Evolutionary conservation across 805 yeast species (phyloP).

Genomic region (Wickerhamiella kurtzmanii): DNA sequence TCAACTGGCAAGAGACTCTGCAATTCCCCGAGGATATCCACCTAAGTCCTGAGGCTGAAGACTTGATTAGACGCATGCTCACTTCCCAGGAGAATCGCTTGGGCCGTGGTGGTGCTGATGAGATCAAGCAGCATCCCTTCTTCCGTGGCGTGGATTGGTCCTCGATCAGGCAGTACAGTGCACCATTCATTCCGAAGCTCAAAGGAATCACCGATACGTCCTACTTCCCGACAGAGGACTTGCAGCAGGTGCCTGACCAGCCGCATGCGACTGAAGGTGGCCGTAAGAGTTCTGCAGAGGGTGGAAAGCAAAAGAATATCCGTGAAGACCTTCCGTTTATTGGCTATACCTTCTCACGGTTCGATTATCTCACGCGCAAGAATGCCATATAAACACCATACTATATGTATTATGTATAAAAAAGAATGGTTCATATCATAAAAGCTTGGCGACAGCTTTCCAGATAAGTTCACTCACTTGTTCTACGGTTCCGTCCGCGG

Average conservation of each 20-base stretch:
- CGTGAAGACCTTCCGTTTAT: conserved; percentile 92
- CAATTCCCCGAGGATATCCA: conserved; percentile 87
- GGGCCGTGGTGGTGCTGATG: conserved; percentile 89
- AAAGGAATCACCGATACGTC: conserved; percentile 90
- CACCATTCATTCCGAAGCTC: conserved; percentile 87
- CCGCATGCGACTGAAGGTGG: conserved; percentile 39
- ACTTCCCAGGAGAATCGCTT: conserved; percentile 68
- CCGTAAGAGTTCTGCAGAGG: conserved; percentile 6
- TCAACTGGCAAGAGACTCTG: conserved; percentile 80
- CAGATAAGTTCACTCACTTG: conserved; percentile 31
- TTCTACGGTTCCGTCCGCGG: conserved; percentile 49
- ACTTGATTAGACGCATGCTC: conserved; percentile 60
- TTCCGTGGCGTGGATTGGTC: conserved; percentile 96
- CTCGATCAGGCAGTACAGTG: conserved; percentile 71
- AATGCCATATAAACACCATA: conserved; percentile 27
- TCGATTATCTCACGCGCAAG: conserved; percentile 65
- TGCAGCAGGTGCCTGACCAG: conserved; percentile 86
- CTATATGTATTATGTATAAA: neutral
- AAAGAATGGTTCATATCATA: neutral
- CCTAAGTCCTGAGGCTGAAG: conserved; percentile 77
- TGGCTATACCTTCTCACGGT: conserved; percentile 91
- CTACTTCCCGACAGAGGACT: conserved; percentile 94
- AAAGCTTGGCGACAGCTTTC: neutral
- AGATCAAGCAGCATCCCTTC: conserved; percentile 79
- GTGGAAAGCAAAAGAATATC: conserved; percentile 29